Percentiles rank a stretch among this genome's conserved stretches.
These are phyloP conservation scores for Ensete ventricosum DNA, from an alignment of 176 grass and related monocot genomes.

Conservation along the genomic window DNA sequence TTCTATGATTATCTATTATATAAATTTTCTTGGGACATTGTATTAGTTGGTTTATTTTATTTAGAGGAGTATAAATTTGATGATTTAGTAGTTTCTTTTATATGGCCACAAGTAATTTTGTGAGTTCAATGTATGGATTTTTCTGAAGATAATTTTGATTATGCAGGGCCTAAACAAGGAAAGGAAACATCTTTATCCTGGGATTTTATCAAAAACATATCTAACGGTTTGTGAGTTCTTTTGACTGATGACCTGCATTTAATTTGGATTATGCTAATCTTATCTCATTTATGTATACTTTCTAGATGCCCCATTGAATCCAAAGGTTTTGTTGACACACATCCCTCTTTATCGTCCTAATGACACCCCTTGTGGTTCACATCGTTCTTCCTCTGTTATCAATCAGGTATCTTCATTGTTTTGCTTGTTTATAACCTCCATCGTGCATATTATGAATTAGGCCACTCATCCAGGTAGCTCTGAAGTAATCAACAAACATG, in stretches of 20 bases:
- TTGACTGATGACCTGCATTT: background rate
- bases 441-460: too few species aligned
- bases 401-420: slow-evolving; percentile 57
- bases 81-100: background rate
- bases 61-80: background rate
- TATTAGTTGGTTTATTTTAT: background rate
- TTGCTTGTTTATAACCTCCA: background rate
- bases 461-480: background rate
- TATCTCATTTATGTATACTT: slow-evolving; percentile 13
- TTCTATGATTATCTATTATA: too few species aligned
- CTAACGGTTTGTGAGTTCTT: slow-evolving; percentile 41
- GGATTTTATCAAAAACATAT: slow-evolving; percentile 66
- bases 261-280: background rate
- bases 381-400: slow-evolving; percentile 82
- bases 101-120: background rate
- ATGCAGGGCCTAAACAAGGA: slow-evolving; percentile 51
- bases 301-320: slow-evolving; percentile 49
- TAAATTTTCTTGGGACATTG: background rate
- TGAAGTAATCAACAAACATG: background rate
- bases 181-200: slow-evolving; percentile 77
- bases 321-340: slow-evolving; percentile 81
- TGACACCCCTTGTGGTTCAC: slow-evolving; percentile 61
- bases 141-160: slow-evolving; percentile 10
- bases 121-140: slow-evolving; percentile 17
- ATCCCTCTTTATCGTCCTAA: slow-evolving; percentile 84